Evolutionary conservation across 768 basidiomycete genomes (phyloP).

Genomic region (Paxillus rubicundulus): DNA sequence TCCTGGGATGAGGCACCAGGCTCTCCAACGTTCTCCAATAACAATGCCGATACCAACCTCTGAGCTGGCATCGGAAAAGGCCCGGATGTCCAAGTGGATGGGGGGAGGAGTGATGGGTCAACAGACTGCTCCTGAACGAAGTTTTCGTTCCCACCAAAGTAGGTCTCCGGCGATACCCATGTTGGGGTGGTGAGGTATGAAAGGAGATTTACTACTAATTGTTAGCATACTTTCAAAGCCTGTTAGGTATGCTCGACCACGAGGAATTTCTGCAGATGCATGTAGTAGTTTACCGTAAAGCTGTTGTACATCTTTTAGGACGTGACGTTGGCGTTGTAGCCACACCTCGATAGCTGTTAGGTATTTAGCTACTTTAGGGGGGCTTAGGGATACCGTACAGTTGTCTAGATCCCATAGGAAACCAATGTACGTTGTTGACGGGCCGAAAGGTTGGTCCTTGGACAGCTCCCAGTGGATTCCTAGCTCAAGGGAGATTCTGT

Average conservation of each 20-base stretch:
- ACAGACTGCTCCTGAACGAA: neutral
- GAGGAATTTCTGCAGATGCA: conserved; percentile 29
- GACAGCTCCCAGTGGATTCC: conserved; percentile 30
- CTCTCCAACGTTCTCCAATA: conserved; percentile 33
- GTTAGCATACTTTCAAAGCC: conserved; percentile 36
- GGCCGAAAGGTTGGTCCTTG: conserved; percentile 29
- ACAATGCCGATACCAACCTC: conserved; percentile 31
- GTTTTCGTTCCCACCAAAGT: conserved; percentile 32
- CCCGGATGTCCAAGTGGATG: neutral
- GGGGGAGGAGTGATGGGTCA: conserved; percentile 1
- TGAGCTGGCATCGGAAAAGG: conserved; percentile 43
- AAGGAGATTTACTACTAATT: conserved; percentile 20
- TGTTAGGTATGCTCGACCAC: conserved; percentile 39
- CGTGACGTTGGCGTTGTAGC: conserved; percentile 22
- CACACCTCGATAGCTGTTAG: conserved; percentile 25
- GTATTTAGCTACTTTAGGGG: conserved; percentile 31
- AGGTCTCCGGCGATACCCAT: conserved; percentile 21
- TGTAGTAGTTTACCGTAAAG: conserved; percentile 44
- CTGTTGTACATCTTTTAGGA: conserved; percentile 31
- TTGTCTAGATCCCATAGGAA: conserved; percentile 32
- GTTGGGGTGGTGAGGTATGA: conserved; percentile 21
- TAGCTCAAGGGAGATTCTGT: too few relatives aligned
- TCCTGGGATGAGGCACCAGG: conserved; percentile 31
- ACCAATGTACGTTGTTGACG: conserved; percentile 23
- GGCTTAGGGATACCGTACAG: conserved; percentile 14